Evolutionary conservation across 305 asterid species (phyloP).

Genomic region (Plantago lanceolata): DNA sequence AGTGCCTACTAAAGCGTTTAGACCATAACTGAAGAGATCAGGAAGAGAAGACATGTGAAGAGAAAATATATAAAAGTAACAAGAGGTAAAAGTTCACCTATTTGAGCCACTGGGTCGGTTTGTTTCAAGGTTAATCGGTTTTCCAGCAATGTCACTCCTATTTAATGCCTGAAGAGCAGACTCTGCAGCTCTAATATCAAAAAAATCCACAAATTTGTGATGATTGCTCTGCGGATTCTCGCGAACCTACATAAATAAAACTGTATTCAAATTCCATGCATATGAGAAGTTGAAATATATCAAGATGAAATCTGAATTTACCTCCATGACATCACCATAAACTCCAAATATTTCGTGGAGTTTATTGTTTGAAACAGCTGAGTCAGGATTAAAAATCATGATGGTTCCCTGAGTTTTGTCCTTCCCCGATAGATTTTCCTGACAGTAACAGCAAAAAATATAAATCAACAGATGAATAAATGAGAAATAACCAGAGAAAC

Average conservation of each 20-base stretch:
- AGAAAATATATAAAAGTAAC: constrained; percentile 6
- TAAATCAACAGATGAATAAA: neutral
- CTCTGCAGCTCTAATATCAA: constrained; percentile 89
- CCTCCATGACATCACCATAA: constrained; percentile 94
- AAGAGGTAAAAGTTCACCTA: constrained; percentile 44
- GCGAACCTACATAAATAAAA: constrained; percentile 52
- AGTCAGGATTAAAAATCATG: constrained; percentile 70
- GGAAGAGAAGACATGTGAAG: constrained; percentile 8
- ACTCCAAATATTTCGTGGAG: constrained; percentile 73
- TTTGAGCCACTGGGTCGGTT: constrained; percentile 65
- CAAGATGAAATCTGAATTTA: constrained; percentile 28
- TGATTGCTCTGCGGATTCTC: constrained; percentile 57
- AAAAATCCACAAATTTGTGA: constrained; percentile 67
- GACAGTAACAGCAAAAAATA: constrained; percentile 18
- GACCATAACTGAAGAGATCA: constrained; percentile 18
- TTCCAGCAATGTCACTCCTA: constrained; percentile 71
- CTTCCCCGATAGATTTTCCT: constrained; percentile 76
- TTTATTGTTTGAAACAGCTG: constrained; percentile 78
- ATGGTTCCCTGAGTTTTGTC: constrained; percentile 82
- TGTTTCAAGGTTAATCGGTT: constrained; percentile 67
- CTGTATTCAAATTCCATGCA: constrained; percentile 22
- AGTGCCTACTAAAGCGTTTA: neutral
- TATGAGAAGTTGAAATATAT: constrained; percentile 19
- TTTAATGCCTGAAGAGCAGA: constrained; percentile 74
- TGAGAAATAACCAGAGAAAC: constrained; percentile 1